Conservation (phyloP, 192 early-diverging fungal genomes). For the Chytriomyces sp. region DNA sequence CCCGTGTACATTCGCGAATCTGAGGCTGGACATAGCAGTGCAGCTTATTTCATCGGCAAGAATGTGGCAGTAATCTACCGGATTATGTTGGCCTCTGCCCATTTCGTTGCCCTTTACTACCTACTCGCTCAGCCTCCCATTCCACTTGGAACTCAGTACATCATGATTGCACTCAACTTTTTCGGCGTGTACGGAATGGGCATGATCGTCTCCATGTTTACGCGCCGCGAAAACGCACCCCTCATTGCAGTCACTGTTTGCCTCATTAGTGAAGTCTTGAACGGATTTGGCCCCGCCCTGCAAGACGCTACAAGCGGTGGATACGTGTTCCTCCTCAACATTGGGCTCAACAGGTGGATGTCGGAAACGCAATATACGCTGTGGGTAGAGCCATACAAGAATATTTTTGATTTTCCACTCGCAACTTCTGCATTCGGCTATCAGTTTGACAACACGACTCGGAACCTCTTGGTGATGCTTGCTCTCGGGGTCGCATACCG, state of each 20-base stretch:
- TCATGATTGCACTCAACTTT: constrained; percentile 36
- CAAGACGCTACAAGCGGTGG: constrained; percentile 31
- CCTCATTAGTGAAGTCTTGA: constrained; percentile 32
- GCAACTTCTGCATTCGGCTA: not conserved
- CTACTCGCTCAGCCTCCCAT: constrained; percentile 30
- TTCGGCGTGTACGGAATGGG: constrained; percentile 35
- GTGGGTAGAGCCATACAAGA: not conserved
- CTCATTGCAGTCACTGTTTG: constrained; percentile 31
- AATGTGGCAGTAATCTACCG: constrained; percentile 29
- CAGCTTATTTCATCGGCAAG: constrained; percentile 35
- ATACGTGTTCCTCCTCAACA: constrained; percentile 24
- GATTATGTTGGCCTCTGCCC: constrained; percentile 29
- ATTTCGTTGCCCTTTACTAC: constrained; percentile 34
- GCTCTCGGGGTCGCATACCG: not conserved
- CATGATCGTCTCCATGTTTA: constrained; percentile 32
- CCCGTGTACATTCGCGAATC: constrained; percentile 49
- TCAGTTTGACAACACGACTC: not conserved
- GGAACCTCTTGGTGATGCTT: not conserved
- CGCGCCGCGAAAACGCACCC: constrained; percentile 33
- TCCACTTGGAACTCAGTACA: constrained; percentile 25
- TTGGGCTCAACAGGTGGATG: constrained; percentile 42
- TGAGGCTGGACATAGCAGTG: constrained; percentile 41
- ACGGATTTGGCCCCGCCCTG: constrained; percentile 35
- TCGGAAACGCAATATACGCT: constrained; percentile 35
- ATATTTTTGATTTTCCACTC: not conserved